Conservation (phyloP, 2,329 filamentous ascomycete genomes). For the Phaeosphaeriaceae sp. region DNA sequence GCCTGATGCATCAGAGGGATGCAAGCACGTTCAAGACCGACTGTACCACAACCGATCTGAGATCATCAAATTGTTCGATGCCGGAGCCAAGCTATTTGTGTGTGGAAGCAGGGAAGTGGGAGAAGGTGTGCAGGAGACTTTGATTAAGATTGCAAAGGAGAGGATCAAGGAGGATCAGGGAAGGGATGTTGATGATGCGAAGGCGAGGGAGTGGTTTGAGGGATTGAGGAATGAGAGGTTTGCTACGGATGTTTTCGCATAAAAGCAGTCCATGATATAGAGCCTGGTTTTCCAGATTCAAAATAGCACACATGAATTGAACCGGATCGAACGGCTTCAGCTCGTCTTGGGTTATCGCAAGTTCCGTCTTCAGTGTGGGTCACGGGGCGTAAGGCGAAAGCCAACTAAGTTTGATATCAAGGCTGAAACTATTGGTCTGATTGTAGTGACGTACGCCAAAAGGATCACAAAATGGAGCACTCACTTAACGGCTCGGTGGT, state of each 20-base stretch:
- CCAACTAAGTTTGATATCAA: too few relatives aligned
- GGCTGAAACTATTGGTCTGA: too few relatives aligned
- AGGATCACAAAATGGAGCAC: too few relatives aligned
- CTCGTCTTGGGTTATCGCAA: too few relatives aligned
- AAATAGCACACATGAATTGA: too few relatives aligned
- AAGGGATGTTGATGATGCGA: constrained; percentile 46
- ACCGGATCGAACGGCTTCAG: too few relatives aligned
- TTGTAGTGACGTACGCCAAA: too few relatives aligned
- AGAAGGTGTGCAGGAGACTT: constrained; percentile 51
- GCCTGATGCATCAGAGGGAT: constrained; percentile 54
- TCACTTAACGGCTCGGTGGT: too few relatives aligned
- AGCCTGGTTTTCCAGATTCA: too few relatives aligned
- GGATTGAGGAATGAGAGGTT: constrained; percentile 55
- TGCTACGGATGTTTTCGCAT: constrained; percentile 56
- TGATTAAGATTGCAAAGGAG: constrained; percentile 54
- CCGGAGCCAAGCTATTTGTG: constrained; percentile 66
- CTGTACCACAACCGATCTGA: constrained; percentile 57
- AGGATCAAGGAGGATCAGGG: constrained; percentile 48
- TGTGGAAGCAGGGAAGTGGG: constrained; percentile 65
- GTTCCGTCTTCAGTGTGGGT: too few relatives aligned
- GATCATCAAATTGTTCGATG: constrained; percentile 54
- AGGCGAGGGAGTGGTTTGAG: constrained; percentile 55
- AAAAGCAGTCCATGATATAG: too few relatives aligned
- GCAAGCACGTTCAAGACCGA: constrained; percentile 61
- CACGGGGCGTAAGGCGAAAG: too few relatives aligned